Evolutionary conservation across 306 rosid species (phyloP).

Genomic region (Hylodesmum podocarpum): DNA sequence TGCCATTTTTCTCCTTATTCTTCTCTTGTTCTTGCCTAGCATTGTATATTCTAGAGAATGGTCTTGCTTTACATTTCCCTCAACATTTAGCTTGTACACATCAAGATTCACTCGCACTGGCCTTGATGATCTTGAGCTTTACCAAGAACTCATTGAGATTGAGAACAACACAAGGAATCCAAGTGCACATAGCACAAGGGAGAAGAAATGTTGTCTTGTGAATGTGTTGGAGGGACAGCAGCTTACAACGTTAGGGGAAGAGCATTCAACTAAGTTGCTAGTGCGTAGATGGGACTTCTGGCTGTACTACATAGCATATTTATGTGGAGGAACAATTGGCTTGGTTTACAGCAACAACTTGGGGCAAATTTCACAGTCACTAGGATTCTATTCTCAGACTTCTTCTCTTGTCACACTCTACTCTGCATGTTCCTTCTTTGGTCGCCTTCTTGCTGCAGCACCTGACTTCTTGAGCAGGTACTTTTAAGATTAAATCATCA

Average conservation of each 20-base stretch:
- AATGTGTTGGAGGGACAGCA: constrained; percentile 50
- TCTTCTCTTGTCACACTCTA: constrained; percentile 70
- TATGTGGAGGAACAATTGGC: constrained; percentile 83
- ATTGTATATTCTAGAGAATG: constrained; percentile 40
- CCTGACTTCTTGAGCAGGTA: constrained; percentile 76
- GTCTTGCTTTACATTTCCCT: constrained; percentile 20
- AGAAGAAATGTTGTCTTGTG: constrained; percentile 32
- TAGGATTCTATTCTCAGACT: constrained; percentile 54
- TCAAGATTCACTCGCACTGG: constrained; percentile 27
- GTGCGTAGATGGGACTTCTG: constrained; percentile 66
- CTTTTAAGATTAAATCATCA: too few relatives aligned
- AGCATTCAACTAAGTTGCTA: constrained; percentile 50
- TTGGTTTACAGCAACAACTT: constrained; percentile 84
- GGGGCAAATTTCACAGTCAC: constrained; percentile 82
- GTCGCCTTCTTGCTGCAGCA: constrained; percentile 77
- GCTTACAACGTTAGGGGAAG: constrained; percentile 56
- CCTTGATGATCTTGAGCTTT: constrained; percentile 42
- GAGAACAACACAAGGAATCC: not conserved
- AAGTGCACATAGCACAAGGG: constrained; percentile 2
- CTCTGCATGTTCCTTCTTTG: constrained; percentile 87
- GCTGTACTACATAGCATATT: constrained; percentile 71
- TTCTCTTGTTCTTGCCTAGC: constrained; percentile 52
- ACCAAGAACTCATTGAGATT: constrained; percentile 42
- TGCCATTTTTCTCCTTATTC: constrained; percentile 49
- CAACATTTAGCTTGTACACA: not conserved